Conservation (phyloP, 2,329 filamentous ascomycete genomes). For the Sporothrix pallida region DNA sequence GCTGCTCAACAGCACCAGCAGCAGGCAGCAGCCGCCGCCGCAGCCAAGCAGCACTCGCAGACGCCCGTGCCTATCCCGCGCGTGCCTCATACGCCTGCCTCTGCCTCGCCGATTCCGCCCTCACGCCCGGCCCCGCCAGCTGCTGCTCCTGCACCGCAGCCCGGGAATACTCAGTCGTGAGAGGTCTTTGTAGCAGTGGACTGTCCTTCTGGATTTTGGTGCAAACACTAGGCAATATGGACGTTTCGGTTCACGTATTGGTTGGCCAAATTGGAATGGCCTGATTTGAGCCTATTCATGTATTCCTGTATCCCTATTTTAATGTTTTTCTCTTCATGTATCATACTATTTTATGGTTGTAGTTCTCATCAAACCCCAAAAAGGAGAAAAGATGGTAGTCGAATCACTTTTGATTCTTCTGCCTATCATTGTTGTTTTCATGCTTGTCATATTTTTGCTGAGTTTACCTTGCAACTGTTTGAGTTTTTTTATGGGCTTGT, state of each 20-base stretch:
- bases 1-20: not conserved
- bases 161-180: not conserved
- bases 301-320: not conserved
- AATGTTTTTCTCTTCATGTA: constrained; percentile 5
- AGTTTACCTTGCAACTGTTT: no score
- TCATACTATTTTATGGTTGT: not conserved
- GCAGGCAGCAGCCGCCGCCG: not conserved
- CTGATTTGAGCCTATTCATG: not conserved
- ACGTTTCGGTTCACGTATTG: not conserved
- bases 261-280: not conserved
- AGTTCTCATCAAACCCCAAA: not conserved
- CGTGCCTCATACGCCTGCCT: constrained; percentile 35
- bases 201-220: no score
- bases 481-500: no score
- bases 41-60: constrained; percentile 35
- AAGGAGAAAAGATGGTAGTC: no score
- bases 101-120: not conserved
- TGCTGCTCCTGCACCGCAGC: not conserved
- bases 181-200: not conserved
- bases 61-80: constrained; percentile 41
- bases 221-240: no score
- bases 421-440: not conserved
- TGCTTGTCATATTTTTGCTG: not conserved
- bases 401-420: not conserved
- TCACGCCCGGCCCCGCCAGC: constrained; percentile 21